phyloP scores from a whole-genome alignment of 768 basidiomycete species.

The Lactifluus pinguis region DNA sequence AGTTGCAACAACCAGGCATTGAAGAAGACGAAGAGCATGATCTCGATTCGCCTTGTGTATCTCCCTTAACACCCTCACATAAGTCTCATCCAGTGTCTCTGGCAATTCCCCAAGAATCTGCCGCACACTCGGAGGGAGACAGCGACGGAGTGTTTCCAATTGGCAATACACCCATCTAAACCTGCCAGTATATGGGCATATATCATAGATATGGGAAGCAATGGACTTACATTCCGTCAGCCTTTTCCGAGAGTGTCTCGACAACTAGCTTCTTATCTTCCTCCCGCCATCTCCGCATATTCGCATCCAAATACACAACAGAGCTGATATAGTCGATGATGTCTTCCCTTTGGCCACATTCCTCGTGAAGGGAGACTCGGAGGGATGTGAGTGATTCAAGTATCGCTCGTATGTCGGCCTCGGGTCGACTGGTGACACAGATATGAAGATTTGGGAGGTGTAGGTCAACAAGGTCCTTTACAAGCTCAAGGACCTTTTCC shows the following conservation, averaged over 20 bases:
- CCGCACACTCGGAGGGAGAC: neutral
- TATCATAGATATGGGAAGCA: too few relatives aligned
- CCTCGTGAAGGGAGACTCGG: neutral
- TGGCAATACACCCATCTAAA: neutral
- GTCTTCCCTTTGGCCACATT: neutral
- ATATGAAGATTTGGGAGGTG: neutral
- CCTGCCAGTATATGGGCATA: neutral
- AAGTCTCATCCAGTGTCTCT: neutral
- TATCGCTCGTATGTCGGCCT: neutral
- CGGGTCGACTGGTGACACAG: neutral
- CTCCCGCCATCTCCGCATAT: slow-evolving; percentile 5
- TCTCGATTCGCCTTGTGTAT: neutral
- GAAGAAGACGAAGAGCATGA: neutral
- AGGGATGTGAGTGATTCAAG: neutral
- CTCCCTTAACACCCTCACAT: neutral
- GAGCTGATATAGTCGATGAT: neutral
- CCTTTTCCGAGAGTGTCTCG: neutral
- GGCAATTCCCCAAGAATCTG: neutral
- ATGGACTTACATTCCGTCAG: slow-evolving; percentile 1
- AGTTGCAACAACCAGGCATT: neutral
- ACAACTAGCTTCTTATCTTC: slow-evolving; percentile 3
- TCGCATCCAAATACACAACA: neutral
- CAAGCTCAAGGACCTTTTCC: neutral
- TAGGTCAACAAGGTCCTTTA: neutral
- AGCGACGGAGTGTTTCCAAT: neutral